phyloP scores from a whole-genome alignment of 306 rosid species.

The Pterocarpus santalinus region DNA sequence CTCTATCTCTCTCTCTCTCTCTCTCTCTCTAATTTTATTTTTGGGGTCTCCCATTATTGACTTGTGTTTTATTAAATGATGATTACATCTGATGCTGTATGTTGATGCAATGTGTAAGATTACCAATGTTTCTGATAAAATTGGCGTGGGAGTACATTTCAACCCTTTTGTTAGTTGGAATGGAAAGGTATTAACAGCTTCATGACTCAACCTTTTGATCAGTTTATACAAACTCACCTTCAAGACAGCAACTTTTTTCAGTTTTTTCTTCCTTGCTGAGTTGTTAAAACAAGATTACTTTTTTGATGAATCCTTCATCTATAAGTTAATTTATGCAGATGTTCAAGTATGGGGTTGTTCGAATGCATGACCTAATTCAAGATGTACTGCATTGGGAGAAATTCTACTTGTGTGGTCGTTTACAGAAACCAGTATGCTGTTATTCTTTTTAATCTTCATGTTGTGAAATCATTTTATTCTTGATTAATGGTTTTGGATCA shows the following conservation, averaged over 20 bases:
- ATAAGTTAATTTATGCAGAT: conserved; percentile 59
- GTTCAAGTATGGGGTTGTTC: conserved; percentile 88
- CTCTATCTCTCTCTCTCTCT: background rate
- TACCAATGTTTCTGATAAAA: conserved; percentile 75
- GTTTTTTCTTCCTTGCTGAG: background rate
- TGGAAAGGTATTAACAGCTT: conserved; percentile 67
- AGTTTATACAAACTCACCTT: conserved; percentile 34
- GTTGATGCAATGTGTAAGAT: conserved; percentile 60
- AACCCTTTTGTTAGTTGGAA: conserved; percentile 89
- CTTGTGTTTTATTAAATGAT: conserved; percentile 17
- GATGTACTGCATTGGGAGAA: conserved; percentile 84
- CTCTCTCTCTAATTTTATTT: conserved; percentile 1
- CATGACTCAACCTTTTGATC: conserved; percentile 12
- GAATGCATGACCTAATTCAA: conserved; percentile 77
- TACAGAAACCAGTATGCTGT: conserved; percentile 87
- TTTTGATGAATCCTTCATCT: conserved; percentile 27
- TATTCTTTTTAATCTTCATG: conserved; percentile 2
- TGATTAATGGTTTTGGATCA: conserved; percentile 24
- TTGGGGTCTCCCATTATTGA: background rate
- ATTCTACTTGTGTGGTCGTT: conserved; percentile 91
- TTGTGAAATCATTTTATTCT: conserved; percentile 33
- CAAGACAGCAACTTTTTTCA: background rate
- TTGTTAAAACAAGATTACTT: conserved; percentile 17
- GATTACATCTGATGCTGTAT: conserved; percentile 40
- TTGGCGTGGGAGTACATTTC: conserved; percentile 96